Conservation (phyloP, 176 grass and related monocot species). For the Triticum timopheevii region DNA sequence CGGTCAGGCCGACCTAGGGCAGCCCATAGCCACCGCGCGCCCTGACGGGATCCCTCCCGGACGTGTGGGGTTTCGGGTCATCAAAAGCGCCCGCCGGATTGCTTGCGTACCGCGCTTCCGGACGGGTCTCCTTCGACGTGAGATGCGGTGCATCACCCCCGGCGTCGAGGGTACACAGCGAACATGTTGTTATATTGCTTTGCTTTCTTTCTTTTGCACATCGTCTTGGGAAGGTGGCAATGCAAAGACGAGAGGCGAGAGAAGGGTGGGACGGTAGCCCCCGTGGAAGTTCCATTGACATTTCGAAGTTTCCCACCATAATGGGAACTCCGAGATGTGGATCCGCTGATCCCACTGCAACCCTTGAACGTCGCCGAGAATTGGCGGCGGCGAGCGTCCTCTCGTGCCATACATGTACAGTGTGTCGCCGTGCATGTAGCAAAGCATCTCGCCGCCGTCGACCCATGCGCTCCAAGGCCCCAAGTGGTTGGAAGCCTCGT, state of each 20-base stretch:
- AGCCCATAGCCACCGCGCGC: no score
- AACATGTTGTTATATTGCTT: neutral
- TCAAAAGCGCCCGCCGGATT: no score
- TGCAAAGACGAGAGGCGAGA: neutral
- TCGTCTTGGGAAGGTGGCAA: neutral
- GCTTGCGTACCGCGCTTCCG: no score
- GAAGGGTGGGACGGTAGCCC: neutral
- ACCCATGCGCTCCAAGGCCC: neutral
- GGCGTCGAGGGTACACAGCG: no score
- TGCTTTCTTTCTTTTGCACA: neutral
- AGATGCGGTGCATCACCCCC: no score
- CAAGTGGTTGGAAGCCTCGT: no score
- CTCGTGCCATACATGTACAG: neutral
- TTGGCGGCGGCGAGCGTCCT: neutral
- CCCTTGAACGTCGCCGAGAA: neutral
- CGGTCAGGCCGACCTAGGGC: no score
- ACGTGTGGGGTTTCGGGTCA: no score
- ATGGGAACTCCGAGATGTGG: neutral
- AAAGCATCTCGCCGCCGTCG: neutral
- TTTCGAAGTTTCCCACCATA: neutral
- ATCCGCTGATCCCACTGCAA: neutral
- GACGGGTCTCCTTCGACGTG: no score
- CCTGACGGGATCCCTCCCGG: no score
- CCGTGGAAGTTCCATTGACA: neutral
- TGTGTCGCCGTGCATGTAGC: neutral